Conservation (phyloP, 371 early-diverging fungal species). For the Blakeslea trispora region DNA sequence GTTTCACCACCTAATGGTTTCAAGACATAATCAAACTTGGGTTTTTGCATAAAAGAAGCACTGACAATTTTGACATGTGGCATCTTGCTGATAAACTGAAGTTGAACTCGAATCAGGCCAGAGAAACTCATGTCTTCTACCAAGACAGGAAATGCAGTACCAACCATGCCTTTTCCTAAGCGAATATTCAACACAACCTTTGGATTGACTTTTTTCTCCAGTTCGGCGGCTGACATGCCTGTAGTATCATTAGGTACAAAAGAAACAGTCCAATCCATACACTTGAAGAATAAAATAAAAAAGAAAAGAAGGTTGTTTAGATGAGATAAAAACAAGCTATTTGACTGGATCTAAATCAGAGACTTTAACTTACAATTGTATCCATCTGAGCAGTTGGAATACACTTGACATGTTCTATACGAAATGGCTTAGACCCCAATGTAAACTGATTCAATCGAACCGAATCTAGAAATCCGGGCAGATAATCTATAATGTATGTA, state of each 20-base stretch:
- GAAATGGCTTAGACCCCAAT: slow-evolving; percentile 93
- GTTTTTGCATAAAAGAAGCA: slow-evolving; percentile 86
- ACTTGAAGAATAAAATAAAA: slow-evolving; percentile 33
- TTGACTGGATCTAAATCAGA: too few relatives aligned
- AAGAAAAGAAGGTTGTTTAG: neutral
- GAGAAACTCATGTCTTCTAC: slow-evolving; percentile 91
- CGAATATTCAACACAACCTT: slow-evolving; percentile 91
- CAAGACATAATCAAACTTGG: slow-evolving; percentile 90
- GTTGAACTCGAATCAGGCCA: slow-evolving; percentile 79
- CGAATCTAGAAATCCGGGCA: slow-evolving; percentile 89
- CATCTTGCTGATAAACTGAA: slow-evolving; percentile 81
- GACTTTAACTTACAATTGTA: slow-evolving; percentile 74
- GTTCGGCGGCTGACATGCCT: slow-evolving; percentile 65
- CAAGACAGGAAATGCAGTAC: slow-evolving; percentile 89
- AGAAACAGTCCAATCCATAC: slow-evolving; percentile 93
- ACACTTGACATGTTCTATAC: slow-evolving; percentile 83
- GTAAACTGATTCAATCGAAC: slow-evolving; percentile 93
- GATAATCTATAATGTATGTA: slow-evolving; percentile 72
- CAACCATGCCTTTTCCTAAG: slow-evolving; percentile 86
- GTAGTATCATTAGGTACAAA: slow-evolving; percentile 82
- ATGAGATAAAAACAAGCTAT: too few relatives aligned
- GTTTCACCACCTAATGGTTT: slow-evolving; percentile 91
- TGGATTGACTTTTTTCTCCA: slow-evolving; percentile 77
- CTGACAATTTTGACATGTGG: slow-evolving; percentile 90
- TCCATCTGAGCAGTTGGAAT: slow-evolving; percentile 80